Evolutionary conservation across 441 rosid species (phyloP).

Genomic region (Adansonia madagascariensis): DNA sequence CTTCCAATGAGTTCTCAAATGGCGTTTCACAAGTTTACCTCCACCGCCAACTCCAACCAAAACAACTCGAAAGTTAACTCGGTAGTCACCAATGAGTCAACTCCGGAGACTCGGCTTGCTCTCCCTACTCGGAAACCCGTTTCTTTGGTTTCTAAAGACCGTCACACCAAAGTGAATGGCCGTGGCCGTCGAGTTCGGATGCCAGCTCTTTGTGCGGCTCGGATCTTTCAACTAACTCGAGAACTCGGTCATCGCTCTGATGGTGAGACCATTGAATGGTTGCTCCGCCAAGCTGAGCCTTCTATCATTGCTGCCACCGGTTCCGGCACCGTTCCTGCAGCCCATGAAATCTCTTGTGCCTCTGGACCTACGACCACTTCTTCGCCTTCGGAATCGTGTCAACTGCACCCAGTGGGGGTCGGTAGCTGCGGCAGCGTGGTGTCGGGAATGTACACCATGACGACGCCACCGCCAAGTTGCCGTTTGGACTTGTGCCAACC

Average conservation of each 20-base stretch:
- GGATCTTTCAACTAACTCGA: conserved; percentile 70
- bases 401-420: conserved; percentile 30
- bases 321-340: conserved; percentile 54
- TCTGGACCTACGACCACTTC: conserved; percentile 35
- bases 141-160: conserved; percentile 47
- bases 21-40: conserved; percentile 29
- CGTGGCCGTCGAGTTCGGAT: conserved; percentile 70
- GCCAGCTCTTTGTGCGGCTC: conserved; percentile 68
- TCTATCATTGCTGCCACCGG: conserved; percentile 71
- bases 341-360: conserved; percentile 42
- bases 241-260: conserved; percentile 80
- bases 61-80: conserved; percentile 29
- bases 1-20: conserved; percentile 43
- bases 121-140: conserved; percentile 33
- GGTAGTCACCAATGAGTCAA: conserved; percentile 11
- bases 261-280: conserved; percentile 79
- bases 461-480: conserved; percentile 39
- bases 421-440: not conserved
- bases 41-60: conserved; percentile 20
- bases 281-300: conserved; percentile 64
- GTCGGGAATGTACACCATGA: conserved; percentile 28
- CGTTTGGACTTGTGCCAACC: conserved; percentile 52
- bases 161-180: conserved; percentile 74
- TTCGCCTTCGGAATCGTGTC: conserved; percentile 37
- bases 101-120: conserved; percentile 9